These are phyloP conservation scores for Aureobasidium sp. DNA, from an alignment of 2,329 filamentous ascomycete species.

Conservation along the genomic window DNA sequence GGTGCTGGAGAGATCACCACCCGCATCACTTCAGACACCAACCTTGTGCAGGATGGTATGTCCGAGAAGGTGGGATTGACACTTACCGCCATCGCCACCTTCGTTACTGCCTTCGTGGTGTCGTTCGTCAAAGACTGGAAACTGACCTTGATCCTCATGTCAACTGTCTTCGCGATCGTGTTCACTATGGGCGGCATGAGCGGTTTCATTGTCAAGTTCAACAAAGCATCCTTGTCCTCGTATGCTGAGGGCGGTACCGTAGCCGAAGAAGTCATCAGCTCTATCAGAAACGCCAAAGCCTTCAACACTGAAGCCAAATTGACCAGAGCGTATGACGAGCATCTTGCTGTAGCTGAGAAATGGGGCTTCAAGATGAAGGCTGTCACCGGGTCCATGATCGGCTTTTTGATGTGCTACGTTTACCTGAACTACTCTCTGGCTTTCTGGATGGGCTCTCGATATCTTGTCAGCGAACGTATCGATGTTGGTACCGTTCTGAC, in stretches of 20 bases:
- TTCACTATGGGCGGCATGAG: slow-evolving; percentile 66
- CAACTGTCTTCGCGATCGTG: slow-evolving; percentile 72
- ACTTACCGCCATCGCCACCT: slow-evolving; percentile 67
- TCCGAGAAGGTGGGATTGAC: slow-evolving; percentile 81
- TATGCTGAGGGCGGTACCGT: slow-evolving; percentile 81
- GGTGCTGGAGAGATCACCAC: slow-evolving; percentile 91
- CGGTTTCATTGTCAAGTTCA: slow-evolving; percentile 68
- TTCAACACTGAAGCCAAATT: slow-evolving; percentile 91
- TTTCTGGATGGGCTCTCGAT: slow-evolving; percentile 80
- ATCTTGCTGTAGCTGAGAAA: slow-evolving; percentile 63
- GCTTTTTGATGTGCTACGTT: slow-evolving; percentile 71
- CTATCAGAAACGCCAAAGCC: slow-evolving; percentile 82
- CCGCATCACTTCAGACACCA: slow-evolving; percentile 87
- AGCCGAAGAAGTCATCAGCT: slow-evolving; percentile 90
- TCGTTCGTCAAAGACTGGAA: slow-evolving; percentile 91
- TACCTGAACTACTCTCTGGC: slow-evolving; percentile 81
- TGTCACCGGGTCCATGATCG: slow-evolving; percentile 68
- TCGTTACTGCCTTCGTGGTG: slow-evolving; percentile 81
- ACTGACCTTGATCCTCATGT: slow-evolving; percentile 76
- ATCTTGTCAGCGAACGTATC: slow-evolving; percentile 57
- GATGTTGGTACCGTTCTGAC: slow-evolving; percentile 65
- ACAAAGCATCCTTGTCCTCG: slow-evolving; percentile 65
- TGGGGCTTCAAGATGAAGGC: slow-evolving; percentile 70
- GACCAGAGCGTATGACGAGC: slow-evolving; percentile 72
- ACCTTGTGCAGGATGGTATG: slow-evolving; percentile 86